Base-by-base conservation (phyloP, 192 early-diverging fungal species). In the Gaertneriomyces semiglobifer region DNA sequence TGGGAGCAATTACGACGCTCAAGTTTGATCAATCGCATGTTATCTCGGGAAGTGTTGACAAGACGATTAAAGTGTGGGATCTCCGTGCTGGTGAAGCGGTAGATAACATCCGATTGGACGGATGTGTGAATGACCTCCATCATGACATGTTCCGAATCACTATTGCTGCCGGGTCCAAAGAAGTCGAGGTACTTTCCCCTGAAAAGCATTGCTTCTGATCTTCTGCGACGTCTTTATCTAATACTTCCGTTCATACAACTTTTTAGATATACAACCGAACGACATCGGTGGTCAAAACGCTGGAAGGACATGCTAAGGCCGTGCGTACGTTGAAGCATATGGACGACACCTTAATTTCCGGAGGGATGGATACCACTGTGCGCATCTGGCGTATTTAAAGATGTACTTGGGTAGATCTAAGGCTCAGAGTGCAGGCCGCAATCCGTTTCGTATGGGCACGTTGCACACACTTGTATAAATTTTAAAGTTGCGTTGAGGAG, bases 41-140 rank as follows among this genome's bases (percentile, higher is more conserved):
- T 10, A 44, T 73, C 39, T 57, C 65, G 20, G 77, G 73, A 1
- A 68, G 72, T 44, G 59, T 70, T 38, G 77, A 78, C 60, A 71
- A 60, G 51, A 75, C 62, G n/a, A 55, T 78, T n/a, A 71, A 71
- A 71, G 72, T 78, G 11, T 78, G 77, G 77, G 77, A 78, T 60
- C 60, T 78, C 4, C 62, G 77, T 46, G 60, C 61, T 25, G 77
- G 77, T 42, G 58, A 75, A 44, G 52, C 60, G 12, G 48, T 65
- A 4, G 69, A 78, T 16, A 16, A 67, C 8, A 47, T 78, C 55
- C 63, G 67, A 6, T 60, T 71, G 44, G 53, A 63, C 41, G 58
- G 54, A 39, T 20, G 60, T 42, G 60, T 78, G 25, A 75, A 59
- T 46, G 70, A 69, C n/a, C 62, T 78, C 11, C 60, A 61, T 25